A percentile compares a stretch with the other conserved stretches of the same genome.
Evolutionary conservation across 169 alveolate genomes (phyloP).

Genomic region (Plasmodium reichenowi): DNA sequence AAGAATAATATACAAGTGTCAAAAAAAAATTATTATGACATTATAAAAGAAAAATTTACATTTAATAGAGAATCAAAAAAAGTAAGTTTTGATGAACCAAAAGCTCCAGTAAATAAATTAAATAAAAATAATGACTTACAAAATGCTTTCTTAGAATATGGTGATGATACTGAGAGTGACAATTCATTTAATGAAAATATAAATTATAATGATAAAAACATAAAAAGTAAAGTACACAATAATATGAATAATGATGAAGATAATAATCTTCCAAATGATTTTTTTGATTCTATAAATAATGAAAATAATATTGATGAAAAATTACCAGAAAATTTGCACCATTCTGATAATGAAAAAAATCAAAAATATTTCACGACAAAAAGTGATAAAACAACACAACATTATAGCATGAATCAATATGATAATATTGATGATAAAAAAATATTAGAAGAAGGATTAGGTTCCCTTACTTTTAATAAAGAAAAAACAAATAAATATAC

Average conservation of each 20-base stretch:
- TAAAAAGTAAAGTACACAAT: not conserved
- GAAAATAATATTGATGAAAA: not conserved
- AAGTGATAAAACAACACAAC: no score
- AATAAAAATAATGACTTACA: slow-evolving; percentile 39
- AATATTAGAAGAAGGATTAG: no score
- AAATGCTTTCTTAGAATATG: slow-evolving; percentile 43
- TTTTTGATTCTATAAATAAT: slow-evolving; percentile 8
- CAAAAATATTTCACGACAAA: no score
- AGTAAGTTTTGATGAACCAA: slow-evolving; percentile 27
- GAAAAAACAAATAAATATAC: no score
- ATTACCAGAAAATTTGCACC: not conserved
- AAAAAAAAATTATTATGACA: not conserved
- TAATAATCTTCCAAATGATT: slow-evolving; percentile 26
- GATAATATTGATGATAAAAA: no score
- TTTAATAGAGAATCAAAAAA: not conserved
- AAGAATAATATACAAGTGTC: not conserved
- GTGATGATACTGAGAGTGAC: slow-evolving; percentile 5
- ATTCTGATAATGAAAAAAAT: no score
- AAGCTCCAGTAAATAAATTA: slow-evolving; percentile 42
- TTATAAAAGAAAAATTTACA: no score
- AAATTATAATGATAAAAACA: not conserved
- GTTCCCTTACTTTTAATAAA: no score
- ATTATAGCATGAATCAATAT: no score
- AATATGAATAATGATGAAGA: not conserved
- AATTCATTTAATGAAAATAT: slow-evolving; percentile 7